Conservation (phyloP, 2,329 filamentous ascomycete species). For the Sordariomycetes sp. region DNA sequence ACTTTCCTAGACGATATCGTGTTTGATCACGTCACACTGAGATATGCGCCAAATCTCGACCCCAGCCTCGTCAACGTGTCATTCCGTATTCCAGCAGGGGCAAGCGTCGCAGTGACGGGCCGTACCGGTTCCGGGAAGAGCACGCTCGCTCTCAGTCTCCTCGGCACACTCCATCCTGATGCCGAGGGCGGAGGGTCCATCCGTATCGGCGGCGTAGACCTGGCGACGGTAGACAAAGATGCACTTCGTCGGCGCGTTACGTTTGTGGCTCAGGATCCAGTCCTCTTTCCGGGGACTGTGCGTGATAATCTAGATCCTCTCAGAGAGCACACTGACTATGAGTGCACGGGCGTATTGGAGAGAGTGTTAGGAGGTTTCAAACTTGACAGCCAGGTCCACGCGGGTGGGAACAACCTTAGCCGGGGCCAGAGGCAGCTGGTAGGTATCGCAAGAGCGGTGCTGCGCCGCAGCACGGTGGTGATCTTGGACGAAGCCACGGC, state of each 20-base stretch:
- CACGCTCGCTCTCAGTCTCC: conserved; percentile 50
- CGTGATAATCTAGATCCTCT: conserved; percentile 58
- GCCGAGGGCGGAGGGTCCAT: conserved; percentile 27
- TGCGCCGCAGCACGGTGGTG: conserved; percentile 46
- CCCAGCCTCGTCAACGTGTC: conserved; percentile 56
- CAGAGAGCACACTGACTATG: conserved; percentile 37
- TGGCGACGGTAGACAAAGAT: conserved; percentile 39
- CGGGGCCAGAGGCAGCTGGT: conserved; percentile 52
- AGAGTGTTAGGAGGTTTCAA: conserved; percentile 40
- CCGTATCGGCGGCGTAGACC: conserved; percentile 37
- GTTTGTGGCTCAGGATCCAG: conserved; percentile 52
- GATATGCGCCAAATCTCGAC: conserved; percentile 67
- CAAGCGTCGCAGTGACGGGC: conserved; percentile 57
- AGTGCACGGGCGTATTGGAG: conserved; percentile 36
- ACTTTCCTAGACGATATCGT: conserved; percentile 55
- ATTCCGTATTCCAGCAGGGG: conserved; percentile 56
- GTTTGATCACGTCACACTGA: conserved; percentile 66
- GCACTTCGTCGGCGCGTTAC: conserved; percentile 42
- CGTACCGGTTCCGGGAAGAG: conserved; percentile 82
- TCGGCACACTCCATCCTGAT: conserved; percentile 37
- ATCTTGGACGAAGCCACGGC: conserved; percentile 54
- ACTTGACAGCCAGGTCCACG: conserved; percentile 38
- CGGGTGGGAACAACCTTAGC: conserved; percentile 46
- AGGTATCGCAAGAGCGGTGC: conserved; percentile 44
- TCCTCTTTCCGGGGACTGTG: conserved; percentile 44